Evolutionary conservation across 805 yeast genomes (phyloP), one percentile per base, ranked within the genome.

Genomic region (Brettanomyces naardenensis): DNA sequence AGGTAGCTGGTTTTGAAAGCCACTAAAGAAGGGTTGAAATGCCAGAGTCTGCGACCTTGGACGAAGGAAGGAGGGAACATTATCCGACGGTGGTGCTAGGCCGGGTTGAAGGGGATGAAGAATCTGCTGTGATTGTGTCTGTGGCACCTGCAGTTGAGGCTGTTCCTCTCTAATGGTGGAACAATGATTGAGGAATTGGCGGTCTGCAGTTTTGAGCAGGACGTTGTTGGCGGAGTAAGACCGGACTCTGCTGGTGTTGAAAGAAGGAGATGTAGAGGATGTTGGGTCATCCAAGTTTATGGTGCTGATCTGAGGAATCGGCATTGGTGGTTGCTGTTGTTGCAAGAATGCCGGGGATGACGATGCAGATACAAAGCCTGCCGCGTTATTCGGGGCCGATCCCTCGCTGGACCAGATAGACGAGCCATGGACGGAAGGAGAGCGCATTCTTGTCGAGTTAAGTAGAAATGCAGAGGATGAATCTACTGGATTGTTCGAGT

Each of bases 331-430:
- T 11, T 9, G 26, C 11, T 23, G 26, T 23, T 23, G 26, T 11
- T 23, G 26, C 26, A 28, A 28, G 31, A 30, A 30, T 17, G 46
- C 45, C 31, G 49, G 52, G n/a, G 54, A 40, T n/a, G 14, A 7
- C 5, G n/a, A 15, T 20, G 34, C 26, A 11, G 25, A 20, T n/a
- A n/a, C n/a, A n/a, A n/a, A n/a, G n/a, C n/a, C n/a, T n/a, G n/a
- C n/a, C n/a, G n/a, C n/a, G n/a, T n/a, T n/a, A 7, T 19, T n/a
- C 5, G 25, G n/a, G 9, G 9, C 13, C 15, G 35, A 46, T 33
- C 68, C 73, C 47, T 71, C 78, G 44, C 73, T 71, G n/a, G 23
- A 20, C 84, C 84, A 78, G 38, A 78, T 76, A 28, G n/a, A n/a
- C n/a, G 80, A 73, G 44, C 71, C 62, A 31, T 66, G 62, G 30